Base-by-base conservation (phyloP, 192 early-diverging fungal species). In the Rhizophagus clarus region DNA sequence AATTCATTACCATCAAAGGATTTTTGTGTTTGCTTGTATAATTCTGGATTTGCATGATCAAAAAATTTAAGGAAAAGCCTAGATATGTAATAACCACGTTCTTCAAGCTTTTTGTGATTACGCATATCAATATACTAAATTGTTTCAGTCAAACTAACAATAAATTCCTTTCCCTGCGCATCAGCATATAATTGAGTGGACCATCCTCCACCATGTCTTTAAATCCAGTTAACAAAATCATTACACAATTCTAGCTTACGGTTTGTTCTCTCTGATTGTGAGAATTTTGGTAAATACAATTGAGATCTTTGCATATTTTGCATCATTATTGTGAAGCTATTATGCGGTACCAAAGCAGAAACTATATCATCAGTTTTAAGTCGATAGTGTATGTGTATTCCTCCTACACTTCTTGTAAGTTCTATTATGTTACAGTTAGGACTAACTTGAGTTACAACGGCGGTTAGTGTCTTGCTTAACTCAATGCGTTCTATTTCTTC, bases 71-170 rank as follows among this genome's bases (percentile, higher is more conserved):
- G 63, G 24, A 64, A 64, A 64, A 32, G 32, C 1, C 3, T 3
- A 32, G 32, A 3, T 32, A 32, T 32, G 3, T 32, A 3, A 32
- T 32, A 64, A 61, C 60, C 17, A 61, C 60, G 60, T n/a, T 61
- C 60, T 61, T 61, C 60, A n/a, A 61, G n/a, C 17, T 61, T 61
- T 15, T 61, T 4, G 26, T 64, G 63, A 64, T 64, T 28, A 64
- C 26, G 24, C 24, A 64, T 64, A 64, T 64, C 63, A 64, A 64
- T 64, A 64, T 64, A 64, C 63, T 26, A 64, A 29, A 64, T 64
- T 26, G 24, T 28, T 64, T 64, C 24, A 28, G 63, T 64, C 10
- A 64, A 29, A 28, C 28, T 64, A 64, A 11, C 28, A 64, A 64
- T 26, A 29, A 64, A 64, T 64, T 64, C 24, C 24, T 64, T 64